phyloP scores from a whole-genome alignment of 768 basidiomycete genomes.

The Cystofilobasidium bisporidii region DNA sequence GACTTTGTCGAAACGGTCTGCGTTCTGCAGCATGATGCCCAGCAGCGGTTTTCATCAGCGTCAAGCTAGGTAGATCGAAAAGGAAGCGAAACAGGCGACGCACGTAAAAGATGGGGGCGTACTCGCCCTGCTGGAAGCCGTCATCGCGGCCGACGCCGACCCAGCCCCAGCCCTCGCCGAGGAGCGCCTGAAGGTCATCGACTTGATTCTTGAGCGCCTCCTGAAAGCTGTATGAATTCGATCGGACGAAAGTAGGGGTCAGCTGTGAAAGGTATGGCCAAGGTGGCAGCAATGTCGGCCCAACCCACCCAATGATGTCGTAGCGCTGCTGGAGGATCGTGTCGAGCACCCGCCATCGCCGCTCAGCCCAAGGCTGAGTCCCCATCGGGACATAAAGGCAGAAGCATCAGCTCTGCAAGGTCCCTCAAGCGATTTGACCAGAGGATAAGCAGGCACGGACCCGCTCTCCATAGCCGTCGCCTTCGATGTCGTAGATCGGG shows the following conservation, averaged over 20 bases:
- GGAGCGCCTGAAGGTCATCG: constrained; percentile 48
- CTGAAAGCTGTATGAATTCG: constrained; percentile 29
- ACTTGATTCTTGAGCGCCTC: constrained; percentile 52
- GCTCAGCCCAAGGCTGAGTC: constrained; percentile 20
- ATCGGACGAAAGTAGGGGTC: not conserved
- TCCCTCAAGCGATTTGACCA: not conserved
- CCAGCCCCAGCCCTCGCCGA: constrained; percentile 52
- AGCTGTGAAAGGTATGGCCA: not conserved
- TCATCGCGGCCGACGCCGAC: constrained; percentile 59
- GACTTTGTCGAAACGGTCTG: not conserved
- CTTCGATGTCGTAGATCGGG: not conserved
- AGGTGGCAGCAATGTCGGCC: not conserved
- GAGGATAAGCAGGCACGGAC: not conserved
- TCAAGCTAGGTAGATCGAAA: no score
- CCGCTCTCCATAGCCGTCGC: constrained; percentile 18
- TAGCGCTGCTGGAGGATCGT: constrained; percentile 5
- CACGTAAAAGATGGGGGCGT: constrained; percentile 53
- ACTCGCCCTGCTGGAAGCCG: constrained; percentile 51
- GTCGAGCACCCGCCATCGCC: constrained; percentile 24
- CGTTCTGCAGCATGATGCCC: not conserved
- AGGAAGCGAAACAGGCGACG: not conserved
- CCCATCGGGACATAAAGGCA: not conserved
- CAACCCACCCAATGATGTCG: constrained; percentile 21
- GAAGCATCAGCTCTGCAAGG: not conserved
- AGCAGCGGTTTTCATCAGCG: not conserved